Percentiles rank a stretch among this genome's conserved stretches.
These are phyloP conservation scores for Thyridium curvatum DNA, from an alignment of 2,329 filamentous ascomycete species.

Conservation along the genomic window DNA sequence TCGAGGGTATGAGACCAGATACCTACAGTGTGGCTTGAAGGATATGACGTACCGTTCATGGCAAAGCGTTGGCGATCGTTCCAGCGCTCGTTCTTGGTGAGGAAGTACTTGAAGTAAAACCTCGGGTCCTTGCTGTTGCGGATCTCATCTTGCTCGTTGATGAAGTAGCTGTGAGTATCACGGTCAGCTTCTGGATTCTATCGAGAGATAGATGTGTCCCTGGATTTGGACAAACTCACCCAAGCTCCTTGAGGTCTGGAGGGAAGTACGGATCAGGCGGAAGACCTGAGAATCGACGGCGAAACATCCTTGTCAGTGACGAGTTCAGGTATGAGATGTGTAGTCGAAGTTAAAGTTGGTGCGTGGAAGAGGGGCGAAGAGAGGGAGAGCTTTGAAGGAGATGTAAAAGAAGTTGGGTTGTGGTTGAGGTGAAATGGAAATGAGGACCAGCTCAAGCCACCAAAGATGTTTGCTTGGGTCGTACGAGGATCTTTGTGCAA, in stretches of 20 bases:
- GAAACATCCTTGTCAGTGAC: slow-evolving; percentile 61
- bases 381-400: neutral
- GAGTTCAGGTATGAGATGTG: neutral
- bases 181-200: neutral
- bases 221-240: slow-evolving; percentile 41
- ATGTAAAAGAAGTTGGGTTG: neutral
- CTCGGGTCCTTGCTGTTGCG: slow-evolving; percentile 62
- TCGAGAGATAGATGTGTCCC: neutral
- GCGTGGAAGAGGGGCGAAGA: neutral
- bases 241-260: slow-evolving; percentile 60
- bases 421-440: no score
- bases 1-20: slow-evolving; percentile 4
- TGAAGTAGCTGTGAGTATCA: slow-evolving; percentile 59
- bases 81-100: slow-evolving; percentile 67
- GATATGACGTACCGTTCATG: slow-evolving; percentile 57
- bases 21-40: neutral
- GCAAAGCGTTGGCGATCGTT: slow-evolving; percentile 70
- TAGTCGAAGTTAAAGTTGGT: neutral
- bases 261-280: slow-evolving; percentile 65
- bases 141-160: slow-evolving; percentile 71
- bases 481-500: no score
- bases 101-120: slow-evolving; percentile 67
- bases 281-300: slow-evolving; percentile 60
- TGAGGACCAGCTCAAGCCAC: no score
- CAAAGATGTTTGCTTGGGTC: no score